phyloP scores from a whole-genome alignment of 164 flowering plant genomes.

The Paratinospora sagittata region DNA sequence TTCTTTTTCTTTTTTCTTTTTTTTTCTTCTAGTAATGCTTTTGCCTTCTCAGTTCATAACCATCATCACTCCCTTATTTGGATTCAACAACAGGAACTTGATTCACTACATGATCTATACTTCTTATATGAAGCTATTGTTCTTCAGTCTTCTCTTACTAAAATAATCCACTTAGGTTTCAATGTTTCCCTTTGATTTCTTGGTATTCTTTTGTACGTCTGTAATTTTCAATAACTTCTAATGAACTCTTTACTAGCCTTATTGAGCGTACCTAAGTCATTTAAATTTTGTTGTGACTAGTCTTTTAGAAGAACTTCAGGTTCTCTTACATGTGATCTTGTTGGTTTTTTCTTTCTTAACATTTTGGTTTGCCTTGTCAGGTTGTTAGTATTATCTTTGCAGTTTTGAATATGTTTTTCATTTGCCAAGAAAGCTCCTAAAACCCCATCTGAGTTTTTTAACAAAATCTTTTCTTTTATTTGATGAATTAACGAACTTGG shows the following conservation, averaged over 20 bases:
- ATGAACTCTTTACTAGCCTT: background rate
- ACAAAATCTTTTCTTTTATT: background rate
- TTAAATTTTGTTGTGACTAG: background rate
- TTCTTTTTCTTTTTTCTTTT: too few relatives aligned
- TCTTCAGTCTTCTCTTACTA: background rate
- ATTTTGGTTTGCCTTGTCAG: background rate
- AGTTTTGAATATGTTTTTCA: background rate
- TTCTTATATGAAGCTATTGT: background rate
- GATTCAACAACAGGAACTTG: too few relatives aligned
- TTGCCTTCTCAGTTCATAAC: too few relatives aligned
- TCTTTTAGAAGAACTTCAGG: background rate
- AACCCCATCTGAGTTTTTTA: background rate
- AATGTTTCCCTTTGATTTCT: background rate
- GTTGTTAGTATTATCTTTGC: background rate
- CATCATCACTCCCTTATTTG: too few relatives aligned
- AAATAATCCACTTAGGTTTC: background rate
- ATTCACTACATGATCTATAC: background rate
- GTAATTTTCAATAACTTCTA: background rate
- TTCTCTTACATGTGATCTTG: background rate
- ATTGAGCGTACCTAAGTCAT: background rate
- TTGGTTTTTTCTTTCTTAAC: background rate
- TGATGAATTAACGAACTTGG: background rate
- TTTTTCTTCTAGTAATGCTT: too few relatives aligned
- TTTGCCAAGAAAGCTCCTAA: background rate
- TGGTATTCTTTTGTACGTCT: background rate